Base-by-base conservation (phyloP, 352 stramenopile genomes). In the Chrysophaeum taylorii region DNA sequence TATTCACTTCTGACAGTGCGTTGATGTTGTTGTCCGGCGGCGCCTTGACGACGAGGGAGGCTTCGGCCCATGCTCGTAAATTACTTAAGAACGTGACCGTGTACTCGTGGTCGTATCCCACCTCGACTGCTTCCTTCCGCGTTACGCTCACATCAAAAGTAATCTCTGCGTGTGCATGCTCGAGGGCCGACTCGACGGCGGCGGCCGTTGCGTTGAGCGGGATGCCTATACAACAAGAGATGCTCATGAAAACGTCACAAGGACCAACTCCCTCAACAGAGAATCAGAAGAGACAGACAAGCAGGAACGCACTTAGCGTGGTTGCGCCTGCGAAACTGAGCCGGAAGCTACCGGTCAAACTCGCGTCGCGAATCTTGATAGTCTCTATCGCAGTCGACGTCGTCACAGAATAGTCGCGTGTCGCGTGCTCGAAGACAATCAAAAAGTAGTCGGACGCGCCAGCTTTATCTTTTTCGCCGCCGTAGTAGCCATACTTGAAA, bases 21-120 rank as follows among this genome's bases (percentile, higher is more conserved):
- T 45, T 29, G 31, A 37, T 77, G 64, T 74, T 75, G 21, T 75
- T 73, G 69, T 82, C 68, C 35, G 72, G 78, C 33, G 75, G 73
- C 15, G 74, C 60, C n/a, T 81, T 25, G 5, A 87, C 69, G 38
- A 60, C 68, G 15, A 87, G 66, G 7, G 82, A 71, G 53, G 77
- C 57, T 41, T 71, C 64, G 14, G 73, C 78, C 78, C 81, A 87
- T 64, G 78, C 72, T 7, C 85, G 74, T 41, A 97, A 81, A 73
- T 94, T 81, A 35, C 87, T 92, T 0, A 93, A 64, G 73, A 97
- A 97, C 27, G 91, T 97, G 57, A 97, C 84, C 35, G 72, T 76
- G 88, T 89, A 97, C 52, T 85, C 79, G 72, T 92, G 89, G 38
- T 80, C 80, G 25, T 72, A 79, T 27, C 74, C 77, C 52, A 61